Evolutionary conservation across 208 protist species (phyloP), one percentile per base, ranked within the genome.

Genomic region (Leishmania arabica): DNA sequence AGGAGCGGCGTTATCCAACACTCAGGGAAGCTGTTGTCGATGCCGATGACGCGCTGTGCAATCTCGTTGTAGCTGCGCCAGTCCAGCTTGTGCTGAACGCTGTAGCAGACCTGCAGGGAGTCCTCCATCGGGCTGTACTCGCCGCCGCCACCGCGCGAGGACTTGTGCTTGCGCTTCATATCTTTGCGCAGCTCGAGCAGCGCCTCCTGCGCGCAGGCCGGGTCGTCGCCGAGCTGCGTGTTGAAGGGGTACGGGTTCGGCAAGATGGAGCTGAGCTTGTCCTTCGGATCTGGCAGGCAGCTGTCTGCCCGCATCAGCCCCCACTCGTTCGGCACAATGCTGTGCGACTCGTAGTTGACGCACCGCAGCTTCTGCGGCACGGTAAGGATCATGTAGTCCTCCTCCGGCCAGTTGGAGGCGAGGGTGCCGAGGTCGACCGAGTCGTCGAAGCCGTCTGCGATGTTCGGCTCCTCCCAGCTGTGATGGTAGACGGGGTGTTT

Each of bases 221-320:
- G 95, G 87, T 98, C 93, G 64, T 91, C 85, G 47, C 93, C 95
- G 76, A 98, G 84, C 72, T 90, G 79, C 17, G 85, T 89, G 88
- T 98, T 98, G 84, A 90, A 96, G 13, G 95, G 95, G 83, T 92
- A 98, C 19, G 95, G 95, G 81, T 98, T 96, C 17, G 95, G 95
- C 64, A 98, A 77, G 31, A 94, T 70, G 60, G 88, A 77, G 56
- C 84, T 84, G 37, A 98, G 86, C 82, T 96, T 96, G 89, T 96
- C 95, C 83, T 95, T 96, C 47, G 93, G 90, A 84, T 96, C 93
- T 27, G 92, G 88, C 72, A 95, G 82, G 75, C 95, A 96, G 65
- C 89, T 94, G 69, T 96, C 90, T 21, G 89, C 83, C 53, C 95
- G 95, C n/a, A 89, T 73, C 21, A 98, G 80, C 24, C 90, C 91